phyloP scores from a whole-genome alignment of 495 filamentous ascomycete species.

The Talaromyces wortmannii region DNA sequence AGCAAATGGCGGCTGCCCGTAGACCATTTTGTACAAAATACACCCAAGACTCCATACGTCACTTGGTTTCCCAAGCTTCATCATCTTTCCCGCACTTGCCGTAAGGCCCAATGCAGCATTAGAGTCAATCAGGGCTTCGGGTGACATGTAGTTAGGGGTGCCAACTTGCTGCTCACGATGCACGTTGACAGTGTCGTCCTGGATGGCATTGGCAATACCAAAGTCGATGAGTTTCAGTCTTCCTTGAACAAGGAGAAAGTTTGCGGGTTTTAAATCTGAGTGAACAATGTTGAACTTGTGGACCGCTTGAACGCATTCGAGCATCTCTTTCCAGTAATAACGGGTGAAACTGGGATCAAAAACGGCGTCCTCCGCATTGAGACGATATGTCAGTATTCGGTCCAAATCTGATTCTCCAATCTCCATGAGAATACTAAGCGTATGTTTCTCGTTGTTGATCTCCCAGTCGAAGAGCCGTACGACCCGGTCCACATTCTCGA shows the following conservation, averaged over 20 bases:
- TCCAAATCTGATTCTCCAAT: conserved; percentile 94
- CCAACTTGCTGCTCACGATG: conserved; percentile 93
- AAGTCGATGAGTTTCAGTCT: conserved; percentile 88
- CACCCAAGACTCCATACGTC: conserved; percentile 97
- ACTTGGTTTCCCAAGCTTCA: conserved; percentile 92
- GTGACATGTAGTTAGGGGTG: conserved; percentile 98
- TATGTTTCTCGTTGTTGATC: conserved; percentile 80
- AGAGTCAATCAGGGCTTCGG: conserved; percentile 84
- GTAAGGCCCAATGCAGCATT: conserved; percentile 58
- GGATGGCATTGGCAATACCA: conserved; percentile 94
- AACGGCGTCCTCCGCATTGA: conserved; percentile 62
- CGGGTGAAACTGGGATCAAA: conserved; percentile 90
- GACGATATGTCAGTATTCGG: conserved; percentile 68
- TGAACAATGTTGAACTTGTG: conserved; percentile 89
- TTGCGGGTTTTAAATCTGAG: conserved; percentile 92
- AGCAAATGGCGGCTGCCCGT: conserved; percentile 86
- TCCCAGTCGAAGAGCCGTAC: conserved; percentile 89
- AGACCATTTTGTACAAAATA: conserved; percentile 96
- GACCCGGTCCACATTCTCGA: conserved; percentile 80
- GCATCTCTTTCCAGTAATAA: conserved; percentile 98
- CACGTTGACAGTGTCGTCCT: conserved; percentile 94
- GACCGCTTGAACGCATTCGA: conserved; percentile 86
- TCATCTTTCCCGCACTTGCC: conserved; percentile 60
- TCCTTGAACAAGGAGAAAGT: conserved; percentile 83
- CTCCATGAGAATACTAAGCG: conserved; percentile 92